Base-by-base conservation (phyloP, 176 grass and related monocot species). In the Zoysia pacifica region DNA sequence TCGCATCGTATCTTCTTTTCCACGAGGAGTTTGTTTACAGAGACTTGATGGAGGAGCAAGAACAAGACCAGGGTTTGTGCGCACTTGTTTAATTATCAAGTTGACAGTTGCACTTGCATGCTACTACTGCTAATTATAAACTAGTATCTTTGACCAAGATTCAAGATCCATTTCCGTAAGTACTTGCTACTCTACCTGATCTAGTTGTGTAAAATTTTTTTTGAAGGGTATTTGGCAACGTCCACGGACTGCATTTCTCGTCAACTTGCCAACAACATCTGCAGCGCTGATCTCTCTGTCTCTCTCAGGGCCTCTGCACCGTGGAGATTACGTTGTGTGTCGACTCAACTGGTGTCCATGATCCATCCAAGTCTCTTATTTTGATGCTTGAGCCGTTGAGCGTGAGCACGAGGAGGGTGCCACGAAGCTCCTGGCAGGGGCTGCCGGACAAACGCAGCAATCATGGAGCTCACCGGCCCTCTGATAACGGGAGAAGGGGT, bases 391-490 rank as follows among this genome's bases (percentile, higher is more conserved):
- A n/a, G n/a, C n/a, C n/a, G n/a, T n/a, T n/a, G n/a, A 75, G 73
- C 74, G 43, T 43, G 71, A 62, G 41, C 77, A 84, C 43, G 72
- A 85, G 69, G 62, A 79, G 79, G 79, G 46, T 69, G 68, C 61
- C 61, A 69, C 78, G 44, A 61, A 67, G 20, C 9, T 36, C 11
- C 62, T 44, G 38, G 47, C 47, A 13, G 11, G 11, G 70, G 70
- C 74, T 82, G 67, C 20, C 59, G 59, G 59, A 10, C 59, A 60
- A 60, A 60, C 56, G 8, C 56, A 48, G 82, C 73, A 84, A 81
- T 91, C 81, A 84, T 91, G 81, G 81, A 87, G 67, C 72, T 87
- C 89, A 87, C 89, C 85, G 68, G 87, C 78, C 78, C 67, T 74
- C 82, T 77, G 59, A 65, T 76, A 76, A 81, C 75, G 45, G 63